These are phyloP conservation scores for Monosporascus sp. DNA, from an alignment of 2,329 filamentous ascomycete genomes.

Conservation along the genomic window DNA sequence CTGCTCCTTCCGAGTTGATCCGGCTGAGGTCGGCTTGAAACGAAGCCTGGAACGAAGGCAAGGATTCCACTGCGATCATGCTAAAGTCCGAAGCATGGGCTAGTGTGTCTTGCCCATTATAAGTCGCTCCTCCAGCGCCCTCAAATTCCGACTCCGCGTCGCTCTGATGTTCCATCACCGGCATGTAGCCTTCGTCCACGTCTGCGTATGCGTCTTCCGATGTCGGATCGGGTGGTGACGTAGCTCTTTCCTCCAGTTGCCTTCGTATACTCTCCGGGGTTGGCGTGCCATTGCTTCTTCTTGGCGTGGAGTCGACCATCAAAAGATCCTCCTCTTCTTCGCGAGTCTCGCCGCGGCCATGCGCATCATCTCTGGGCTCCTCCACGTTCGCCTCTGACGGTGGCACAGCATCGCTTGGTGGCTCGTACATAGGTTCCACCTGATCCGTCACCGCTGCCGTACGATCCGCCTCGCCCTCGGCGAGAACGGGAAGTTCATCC, in stretches of 20 bases:
- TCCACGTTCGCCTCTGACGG: not conserved
- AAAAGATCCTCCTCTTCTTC: not conserved
- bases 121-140: slow-evolving; percentile 10
- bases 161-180: slow-evolving; percentile 20
- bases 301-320: not conserved
- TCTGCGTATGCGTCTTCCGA: slow-evolving; percentile 6
- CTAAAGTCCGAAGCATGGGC: slow-evolving; percentile 47
- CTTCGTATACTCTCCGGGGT: not conserved
- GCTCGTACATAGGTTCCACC: not conserved
- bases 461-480: slow-evolving; percentile 8
- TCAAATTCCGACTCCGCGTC: slow-evolving; percentile 20
- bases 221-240: not conserved
- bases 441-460: slow-evolving; percentile 3
- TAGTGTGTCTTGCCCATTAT: slow-evolving; percentile 33
- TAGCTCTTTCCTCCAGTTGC: not conserved
- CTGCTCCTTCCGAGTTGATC: slow-evolving; percentile 21
- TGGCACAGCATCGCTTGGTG: not conserved
- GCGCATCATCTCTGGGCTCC: not conserved
- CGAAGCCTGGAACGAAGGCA: slow-evolving; percentile 38
- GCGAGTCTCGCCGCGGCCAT: not conserved
- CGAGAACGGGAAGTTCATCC: slow-evolving; percentile 16
- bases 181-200: slow-evolving; percentile 15
- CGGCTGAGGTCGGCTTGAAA: slow-evolving; percentile 37
- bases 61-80: slow-evolving; percentile 53
- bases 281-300: not conserved